Evolutionary conservation across 805 yeast genomes (phyloP).

Genomic region (Wickerhamomyces strasburgensis): DNA sequence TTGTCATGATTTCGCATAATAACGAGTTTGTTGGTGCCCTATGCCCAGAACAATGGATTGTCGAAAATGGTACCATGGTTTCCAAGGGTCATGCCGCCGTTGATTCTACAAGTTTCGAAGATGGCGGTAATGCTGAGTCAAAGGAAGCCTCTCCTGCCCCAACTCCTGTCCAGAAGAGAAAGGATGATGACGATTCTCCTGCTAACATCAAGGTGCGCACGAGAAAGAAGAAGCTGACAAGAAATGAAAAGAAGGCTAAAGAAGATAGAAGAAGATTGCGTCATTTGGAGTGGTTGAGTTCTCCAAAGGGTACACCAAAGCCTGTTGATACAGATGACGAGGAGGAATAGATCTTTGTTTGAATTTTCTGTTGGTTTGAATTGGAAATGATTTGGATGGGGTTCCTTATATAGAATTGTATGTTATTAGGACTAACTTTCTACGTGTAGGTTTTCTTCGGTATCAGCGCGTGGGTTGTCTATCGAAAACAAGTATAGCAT

Average conservation of each 20-base stretch:
- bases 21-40: constrained; percentile 94
- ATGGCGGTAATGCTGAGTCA: constrained; percentile 52
- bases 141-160: constrained; percentile 43
- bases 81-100: constrained; percentile 76
- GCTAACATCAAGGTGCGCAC: constrained; percentile 90
- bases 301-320: constrained; percentile 97
- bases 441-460: too few species aligned
- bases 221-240: constrained; percentile 95
- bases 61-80: constrained; percentile 85
- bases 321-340: constrained; percentile 94
- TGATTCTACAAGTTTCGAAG: constrained; percentile 78
- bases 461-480: too few species aligned
- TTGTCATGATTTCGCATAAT: constrained; percentile 96
- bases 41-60: constrained; percentile 98
- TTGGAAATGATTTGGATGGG: background rate
- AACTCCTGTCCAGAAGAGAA: constrained; percentile 36
- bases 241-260: constrained; percentile 90
- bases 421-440: too few species aligned
- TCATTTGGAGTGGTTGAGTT: constrained; percentile 88
- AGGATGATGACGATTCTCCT: constrained; percentile 81
- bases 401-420: too few species aligned
- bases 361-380: background rate
- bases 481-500: too few species aligned
- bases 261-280: constrained; percentile 92
- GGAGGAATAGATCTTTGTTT: constrained; percentile 35